A percentile compares a stretch with the other conserved stretches of the same genome.
Conservation (phyloP, 805 yeast species). For the Schwanniomyces sp. region DNA sequence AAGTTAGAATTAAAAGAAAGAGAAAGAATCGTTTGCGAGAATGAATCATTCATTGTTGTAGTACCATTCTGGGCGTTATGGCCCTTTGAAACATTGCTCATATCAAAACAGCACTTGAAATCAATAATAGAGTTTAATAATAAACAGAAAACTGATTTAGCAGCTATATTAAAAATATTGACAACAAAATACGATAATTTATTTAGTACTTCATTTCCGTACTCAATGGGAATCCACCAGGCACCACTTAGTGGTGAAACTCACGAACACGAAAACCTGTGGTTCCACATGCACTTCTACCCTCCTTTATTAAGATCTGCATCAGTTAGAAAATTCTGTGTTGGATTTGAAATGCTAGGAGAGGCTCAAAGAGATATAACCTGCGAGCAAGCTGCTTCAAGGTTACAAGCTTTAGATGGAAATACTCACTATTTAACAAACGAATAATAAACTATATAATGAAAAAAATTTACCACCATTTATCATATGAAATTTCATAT, state of each 20-base stretch:
- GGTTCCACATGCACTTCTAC: conserved; percentile 75
- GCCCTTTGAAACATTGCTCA: conserved; percentile 74
- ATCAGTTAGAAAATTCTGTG: conserved; percentile 71
- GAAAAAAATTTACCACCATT: too few relatives aligned
- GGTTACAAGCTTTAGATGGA: conserved; percentile 46
- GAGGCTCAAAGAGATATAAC: conserved; percentile 73
- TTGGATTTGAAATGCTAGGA: conserved; percentile 68
- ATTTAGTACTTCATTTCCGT: conserved; percentile 69
- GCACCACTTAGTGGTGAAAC: conserved; percentile 54
- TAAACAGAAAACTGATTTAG: conserved; percentile 54
- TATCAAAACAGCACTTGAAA: conserved; percentile 55
- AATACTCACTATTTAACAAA: conserved; percentile 24
- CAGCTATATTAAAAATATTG: conserved; percentile 48
- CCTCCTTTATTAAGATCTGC: conserved; percentile 77
- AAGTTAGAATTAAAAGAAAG: conserved; percentile 50
- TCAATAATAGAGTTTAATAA: conserved; percentile 48
- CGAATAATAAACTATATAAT: too few relatives aligned
- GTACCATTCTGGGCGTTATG: conserved; percentile 84
- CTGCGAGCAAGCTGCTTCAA: conserved; percentile 63
- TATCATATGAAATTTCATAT: too few relatives aligned
- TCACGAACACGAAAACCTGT: conserved; percentile 39
- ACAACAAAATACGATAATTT: conserved; percentile 71
- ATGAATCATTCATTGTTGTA: conserved; percentile 63
- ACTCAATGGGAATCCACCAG: conserved; percentile 84
- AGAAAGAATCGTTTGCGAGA: conserved; percentile 55